Base-by-base conservation (phyloP, 805 yeast species). In the Saccharomyces mikatae region DNA sequence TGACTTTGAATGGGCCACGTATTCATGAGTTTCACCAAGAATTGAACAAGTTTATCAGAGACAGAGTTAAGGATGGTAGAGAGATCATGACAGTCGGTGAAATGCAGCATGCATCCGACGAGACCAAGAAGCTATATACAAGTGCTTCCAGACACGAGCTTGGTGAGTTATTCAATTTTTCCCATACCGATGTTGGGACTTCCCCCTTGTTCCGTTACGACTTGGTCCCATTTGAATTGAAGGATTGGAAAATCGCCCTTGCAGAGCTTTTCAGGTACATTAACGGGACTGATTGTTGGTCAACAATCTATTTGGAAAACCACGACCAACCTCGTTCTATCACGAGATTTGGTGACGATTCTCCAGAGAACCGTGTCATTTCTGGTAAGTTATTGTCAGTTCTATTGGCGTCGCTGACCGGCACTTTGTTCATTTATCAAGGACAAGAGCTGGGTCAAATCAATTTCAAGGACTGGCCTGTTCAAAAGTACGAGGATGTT, bases 11-110 rank as follows among this genome's bases (percentile, higher is more conserved):
- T 57, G 84, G 84, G 6, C 83, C 84, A 26, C 65, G 82, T 54
- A 78, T 80, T 61, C 84, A 81, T 65, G 83, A 80, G 64, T 80
- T 77, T 67, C 80, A 79, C 65, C 74, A 75, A 64, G 83, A 79
- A 61, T 73, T 81, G 77, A 74, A 70, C 59, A 59, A 56, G 10
- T 68, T 72, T 54, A 76, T 73, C 46, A 71, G 77, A 21, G 64
- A 75, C 30, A 71, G 75, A 55, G 57, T 57, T 11, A 54, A 50
- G 49, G 58, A 51, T 48, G 60, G 58, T 24, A 47, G 44, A 9
- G 44, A 36, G 48, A 49, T 49, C 11, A 49, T 49, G 52, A 49
- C 52, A 2, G 52, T 49, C 17, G 52, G 52, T 17, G 52, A 49
- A 49, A 27, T 49, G 26, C 47, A 24, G 14, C 26, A 32, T 26